Percentiles rank a stretch among this genome's conserved stretches.
phyloP scores from a whole-genome alignment of 1,139 yeast genomes.

The Pichia sp. region DNA sequence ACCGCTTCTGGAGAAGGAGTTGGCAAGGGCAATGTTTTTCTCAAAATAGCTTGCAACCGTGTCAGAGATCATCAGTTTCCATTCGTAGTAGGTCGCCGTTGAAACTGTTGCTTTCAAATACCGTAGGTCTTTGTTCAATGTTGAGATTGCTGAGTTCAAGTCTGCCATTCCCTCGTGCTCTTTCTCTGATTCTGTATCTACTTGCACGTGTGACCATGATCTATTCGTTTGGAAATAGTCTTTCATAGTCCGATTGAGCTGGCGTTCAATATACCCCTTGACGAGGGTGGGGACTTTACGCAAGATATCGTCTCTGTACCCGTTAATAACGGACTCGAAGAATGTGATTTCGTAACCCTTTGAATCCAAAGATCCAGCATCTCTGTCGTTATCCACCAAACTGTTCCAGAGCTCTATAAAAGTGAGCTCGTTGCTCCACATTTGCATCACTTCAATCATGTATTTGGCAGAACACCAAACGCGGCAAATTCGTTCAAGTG shows the following conservation, averaged over 20 bases:
- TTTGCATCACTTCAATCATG: constrained; percentile 43
- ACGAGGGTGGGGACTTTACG: constrained; percentile 33
- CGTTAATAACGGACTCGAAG: constrained; percentile 45
- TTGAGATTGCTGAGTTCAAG: constrained; percentile 31
- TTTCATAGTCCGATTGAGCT: constrained; percentile 43
- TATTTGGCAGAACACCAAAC: constrained; percentile 55
- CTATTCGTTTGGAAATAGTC: constrained; percentile 38
- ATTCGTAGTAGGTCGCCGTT: constrained; percentile 19
- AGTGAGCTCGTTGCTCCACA: constrained; percentile 60
- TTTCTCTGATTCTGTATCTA: constrained; percentile 3
- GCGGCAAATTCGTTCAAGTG: constrained; percentile 49
- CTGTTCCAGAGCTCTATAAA: constrained; percentile 56
- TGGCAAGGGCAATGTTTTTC: constrained; percentile 28
- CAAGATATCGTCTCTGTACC: constrained; percentile 37
- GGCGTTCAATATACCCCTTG: constrained; percentile 41
- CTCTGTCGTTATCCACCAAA: constrained; percentile 14
- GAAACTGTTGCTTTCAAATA: constrained; percentile 30
- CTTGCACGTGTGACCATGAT: constrained; percentile 24
- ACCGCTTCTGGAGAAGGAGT: constrained; percentile 53
- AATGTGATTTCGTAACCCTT: constrained; percentile 31
- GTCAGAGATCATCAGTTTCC: constrained; percentile 36
- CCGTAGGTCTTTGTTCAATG: constrained; percentile 33
- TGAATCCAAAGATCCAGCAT: neutral
- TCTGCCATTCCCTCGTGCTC: constrained; percentile 15
- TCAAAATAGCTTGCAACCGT: constrained; percentile 36